Conservation (phyloP, 1,284 basidiomycete species). For the Xerocomus nothofagi region DNA sequence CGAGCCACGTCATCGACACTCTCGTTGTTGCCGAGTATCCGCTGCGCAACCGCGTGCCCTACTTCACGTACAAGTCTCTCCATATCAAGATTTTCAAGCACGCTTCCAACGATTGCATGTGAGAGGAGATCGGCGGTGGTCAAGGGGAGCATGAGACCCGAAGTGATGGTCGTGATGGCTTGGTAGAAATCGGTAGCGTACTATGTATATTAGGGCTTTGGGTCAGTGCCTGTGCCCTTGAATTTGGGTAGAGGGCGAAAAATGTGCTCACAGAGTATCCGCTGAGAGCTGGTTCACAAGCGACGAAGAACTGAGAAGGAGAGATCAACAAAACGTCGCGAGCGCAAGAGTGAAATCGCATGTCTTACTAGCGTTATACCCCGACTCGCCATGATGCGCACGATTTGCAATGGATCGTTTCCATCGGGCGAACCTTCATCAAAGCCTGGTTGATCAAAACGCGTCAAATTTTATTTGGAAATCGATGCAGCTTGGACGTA, state of each 20-base stretch:
- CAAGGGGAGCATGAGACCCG: constrained; percentile 92
- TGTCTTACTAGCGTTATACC: constrained; percentile 82
- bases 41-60: constrained; percentile 88
- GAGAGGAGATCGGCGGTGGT: constrained; percentile 95
- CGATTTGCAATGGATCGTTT: constrained; percentile 87
- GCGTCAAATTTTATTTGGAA: constrained; percentile 14
- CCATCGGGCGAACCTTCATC: constrained; percentile 92
- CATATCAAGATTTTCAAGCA: constrained; percentile 98
- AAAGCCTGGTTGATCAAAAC: constrained; percentile 57
- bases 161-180: constrained; percentile 90
- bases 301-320: constrained; percentile 83
- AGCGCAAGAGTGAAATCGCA: background rate
- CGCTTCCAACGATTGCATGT: constrained; percentile 97
- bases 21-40: constrained; percentile 86
- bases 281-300: constrained; percentile 96
- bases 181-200: constrained; percentile 95
- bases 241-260: constrained; percentile 16
- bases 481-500: constrained; percentile 33
- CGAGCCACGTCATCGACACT: constrained; percentile 96
- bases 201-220: constrained; percentile 39
- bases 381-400: constrained; percentile 83
- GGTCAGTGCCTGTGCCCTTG: constrained; percentile 16
- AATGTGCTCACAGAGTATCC: constrained; percentile 75
- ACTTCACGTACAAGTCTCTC: constrained; percentile 94
- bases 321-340: background rate